These are phyloP conservation scores for Plectosphaerella cucumerina DNA, from an alignment of 2,329 filamentous ascomycete species.

Conservation along the genomic window DNA sequence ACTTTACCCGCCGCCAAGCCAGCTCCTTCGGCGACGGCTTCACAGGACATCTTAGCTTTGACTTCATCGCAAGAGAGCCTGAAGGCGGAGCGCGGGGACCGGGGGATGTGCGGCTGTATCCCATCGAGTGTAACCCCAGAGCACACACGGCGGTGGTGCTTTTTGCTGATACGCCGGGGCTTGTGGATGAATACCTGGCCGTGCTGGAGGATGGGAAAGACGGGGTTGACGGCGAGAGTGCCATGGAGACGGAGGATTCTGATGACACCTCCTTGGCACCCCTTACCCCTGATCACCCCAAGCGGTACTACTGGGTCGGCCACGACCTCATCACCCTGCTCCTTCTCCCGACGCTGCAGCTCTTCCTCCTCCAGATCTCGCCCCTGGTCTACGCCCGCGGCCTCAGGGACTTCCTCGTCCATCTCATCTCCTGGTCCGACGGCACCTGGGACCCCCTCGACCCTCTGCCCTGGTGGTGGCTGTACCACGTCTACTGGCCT, in stretches of 20 bases:
- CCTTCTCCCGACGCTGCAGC: conserved; percentile 42
- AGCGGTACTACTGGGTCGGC: conserved; percentile 58
- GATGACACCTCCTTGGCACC: too few species aligned
- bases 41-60: conserved; percentile 70
- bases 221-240: conserved; percentile 4
- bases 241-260: neutral
- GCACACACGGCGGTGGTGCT: conserved; percentile 64
- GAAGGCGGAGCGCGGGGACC: conserved; percentile 18
- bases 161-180: conserved; percentile 43
- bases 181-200: conserved; percentile 50
- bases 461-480: conserved; percentile 51
- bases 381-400: conserved; percentile 6
- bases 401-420: conserved; percentile 24
- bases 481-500: conserved; percentile 55
- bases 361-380: conserved; percentile 21
- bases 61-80: conserved; percentile 59
- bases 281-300: conserved; percentile 15
- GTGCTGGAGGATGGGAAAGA: conserved; percentile 28
- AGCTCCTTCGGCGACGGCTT: conserved; percentile 41
- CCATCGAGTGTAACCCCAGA: conserved; percentile 69
- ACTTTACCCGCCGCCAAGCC: conserved; percentile 59
- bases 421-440: conserved; percentile 48
- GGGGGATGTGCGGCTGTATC: conserved; percentile 41
- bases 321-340: conserved; percentile 57
- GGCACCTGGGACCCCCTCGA: conserved; percentile 50